phyloP scores from a whole-genome alignment of 108 stramenopile genomes.

The Cylindrotheca closterium region DNA sequence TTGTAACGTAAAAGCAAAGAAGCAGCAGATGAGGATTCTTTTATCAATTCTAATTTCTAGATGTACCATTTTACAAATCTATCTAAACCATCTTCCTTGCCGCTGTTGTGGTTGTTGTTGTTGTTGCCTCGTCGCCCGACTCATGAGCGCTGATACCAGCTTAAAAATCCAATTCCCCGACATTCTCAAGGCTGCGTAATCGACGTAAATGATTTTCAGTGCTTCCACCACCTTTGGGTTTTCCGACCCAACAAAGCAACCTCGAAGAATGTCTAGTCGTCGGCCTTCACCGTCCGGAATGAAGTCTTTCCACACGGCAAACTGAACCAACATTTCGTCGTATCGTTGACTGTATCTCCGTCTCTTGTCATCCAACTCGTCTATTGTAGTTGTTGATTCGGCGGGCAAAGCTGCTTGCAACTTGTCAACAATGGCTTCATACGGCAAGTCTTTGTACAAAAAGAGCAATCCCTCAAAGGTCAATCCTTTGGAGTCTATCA shows the following conservation, averaged over 20 bases:
- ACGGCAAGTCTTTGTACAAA: neutral
- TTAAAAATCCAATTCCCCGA: conserved; percentile 80
- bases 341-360: conserved; percentile 55
- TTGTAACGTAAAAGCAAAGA: no score
- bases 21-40: no score
- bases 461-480: conserved; percentile 23
- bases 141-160: conserved; percentile 58
- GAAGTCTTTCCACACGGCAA: conserved; percentile 65
- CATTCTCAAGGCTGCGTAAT: conserved; percentile 70
- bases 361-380: conserved; percentile 15
- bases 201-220: conserved; percentile 76
- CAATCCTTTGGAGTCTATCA: conserved; percentile 16
- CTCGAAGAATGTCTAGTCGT: conserved; percentile 65
- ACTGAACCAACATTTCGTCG: conserved; percentile 69
- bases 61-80: no score
- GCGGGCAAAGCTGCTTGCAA: conserved; percentile 8
- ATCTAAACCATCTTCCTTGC: no score
- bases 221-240: conserved; percentile 70
- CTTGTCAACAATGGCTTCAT: neutral
- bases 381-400: neutral
- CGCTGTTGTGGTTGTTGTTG: no score
- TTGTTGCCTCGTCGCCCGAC: conserved; percentile 14
- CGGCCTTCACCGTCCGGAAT: conserved; percentile 50
- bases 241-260: conserved; percentile 79
- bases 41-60: no score